Evolutionary conservation across 805 yeast genomes (phyloP), one percentile per base, ranked within the genome.

Genomic region (Myxozyma monticola): DNA sequence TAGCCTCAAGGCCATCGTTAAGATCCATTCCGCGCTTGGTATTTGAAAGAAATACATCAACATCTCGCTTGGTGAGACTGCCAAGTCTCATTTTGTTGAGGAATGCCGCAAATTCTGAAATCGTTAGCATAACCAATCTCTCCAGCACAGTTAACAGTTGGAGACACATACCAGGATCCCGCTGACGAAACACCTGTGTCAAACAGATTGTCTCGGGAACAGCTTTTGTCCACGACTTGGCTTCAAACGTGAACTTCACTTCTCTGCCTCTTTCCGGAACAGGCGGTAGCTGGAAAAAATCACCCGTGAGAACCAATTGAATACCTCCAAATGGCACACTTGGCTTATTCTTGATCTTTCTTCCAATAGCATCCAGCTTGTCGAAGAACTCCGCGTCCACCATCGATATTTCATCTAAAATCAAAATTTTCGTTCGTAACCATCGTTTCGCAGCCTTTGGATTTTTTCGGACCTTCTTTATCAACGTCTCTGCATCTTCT

Each of bases 321-420:
- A 93, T 83, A 0, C 99, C 99, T 4, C 99, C 99, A 74, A 93
- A 93, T 0, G 97, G 96, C 42, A 57, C 59, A 12, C 71, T 65
- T 21, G 58, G 68, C 20, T 68, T 72, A 33, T 83, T 75, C 4
- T 86, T 67, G 2, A 84, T 45, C 0, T 61, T 62, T 57, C 84
- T 75, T 0, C 93, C 97, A 31, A 91, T 68, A 9, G 64, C 69
- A 53, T 88, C 85, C 43, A 93, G 71, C 62, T 88, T 88, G 40
- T 84, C 85, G 55, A 93, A 77, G 42, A 91, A 73, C 1, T 63
- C 71, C 0, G 89, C 95, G 62, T 88, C 95, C 49, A 93, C 78
- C 99, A 93, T 93, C 0, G 98, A 90, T 2, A 93, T 77, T 68
- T 93, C 99, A 70, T 93, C 99, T 51, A 93, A 78, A 45, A 93